Percentiles rank a stretch among this genome's conserved stretches.
phyloP scores from a whole-genome alignment of 192 early-diverging fungal genomes.

The Gaertneriomyces sp. region DNA sequence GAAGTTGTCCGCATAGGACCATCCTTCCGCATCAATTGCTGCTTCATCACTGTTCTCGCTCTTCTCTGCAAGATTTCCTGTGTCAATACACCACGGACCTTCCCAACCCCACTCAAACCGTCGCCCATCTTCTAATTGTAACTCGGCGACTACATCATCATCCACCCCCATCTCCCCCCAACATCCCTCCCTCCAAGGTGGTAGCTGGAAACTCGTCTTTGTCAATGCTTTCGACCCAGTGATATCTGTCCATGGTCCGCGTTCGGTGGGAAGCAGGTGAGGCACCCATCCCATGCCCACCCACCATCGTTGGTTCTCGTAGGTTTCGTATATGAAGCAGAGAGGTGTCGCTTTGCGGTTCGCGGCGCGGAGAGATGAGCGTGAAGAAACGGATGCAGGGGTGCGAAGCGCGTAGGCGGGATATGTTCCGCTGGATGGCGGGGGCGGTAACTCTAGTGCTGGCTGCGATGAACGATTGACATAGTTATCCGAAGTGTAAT shows the following conservation, averaged over 20 bases:
- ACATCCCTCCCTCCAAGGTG: slow-evolving; percentile 13
- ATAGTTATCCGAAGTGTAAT: too few relatives aligned
- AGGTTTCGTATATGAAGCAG: slow-evolving; percentile 32
- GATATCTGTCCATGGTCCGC: slow-evolving; percentile 57
- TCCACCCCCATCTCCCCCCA: slow-evolving; percentile 3
- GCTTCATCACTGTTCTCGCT: neutral
- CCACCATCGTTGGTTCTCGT: slow-evolving; percentile 69
- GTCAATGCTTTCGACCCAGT: slow-evolving; percentile 35
- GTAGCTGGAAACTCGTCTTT: slow-evolving; percentile 21
- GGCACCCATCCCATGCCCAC: slow-evolving; percentile 60
- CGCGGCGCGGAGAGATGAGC: slow-evolving; percentile 22
- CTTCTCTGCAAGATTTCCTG: slow-evolving; percentile 19
- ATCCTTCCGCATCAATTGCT: slow-evolving; percentile 48
- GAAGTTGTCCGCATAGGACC: slow-evolving; percentile 61
- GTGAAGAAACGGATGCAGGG: neutral
- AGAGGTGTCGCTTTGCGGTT: slow-evolving; percentile 30
- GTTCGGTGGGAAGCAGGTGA: slow-evolving; percentile 51
- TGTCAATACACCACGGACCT: slow-evolving; percentile 40
- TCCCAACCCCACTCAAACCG: slow-evolving; percentile 51
- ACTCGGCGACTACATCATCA: neutral
- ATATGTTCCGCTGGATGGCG: too few relatives aligned
- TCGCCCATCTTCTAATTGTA: slow-evolving; percentile 1
- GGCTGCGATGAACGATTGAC: too few relatives aligned
- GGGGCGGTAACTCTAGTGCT: too few relatives aligned
- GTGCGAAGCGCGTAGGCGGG: too few relatives aligned